Conservation (phyloP, 176 grass and related monocot species). For the Aegilops tauschii region DNA sequence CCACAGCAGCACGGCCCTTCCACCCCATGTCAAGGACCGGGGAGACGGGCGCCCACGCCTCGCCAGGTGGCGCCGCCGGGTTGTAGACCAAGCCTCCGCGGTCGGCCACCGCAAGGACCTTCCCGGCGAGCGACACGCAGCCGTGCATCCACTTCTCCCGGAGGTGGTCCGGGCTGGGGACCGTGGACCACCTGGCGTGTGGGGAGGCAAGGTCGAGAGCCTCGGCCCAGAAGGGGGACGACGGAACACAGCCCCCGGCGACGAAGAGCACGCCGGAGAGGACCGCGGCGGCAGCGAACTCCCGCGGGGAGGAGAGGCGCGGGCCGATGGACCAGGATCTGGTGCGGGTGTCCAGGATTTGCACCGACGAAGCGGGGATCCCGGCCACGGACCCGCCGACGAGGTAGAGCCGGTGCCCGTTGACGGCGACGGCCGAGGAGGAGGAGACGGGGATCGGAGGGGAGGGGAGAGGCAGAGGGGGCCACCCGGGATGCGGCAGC, state of each 20-base stretch:
- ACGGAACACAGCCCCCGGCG: constrained; percentile 71
- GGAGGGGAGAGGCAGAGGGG: constrained; percentile 34
- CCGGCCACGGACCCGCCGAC: constrained; percentile 59
- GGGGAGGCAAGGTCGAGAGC: constrained; percentile 48
- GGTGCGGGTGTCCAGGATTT: constrained; percentile 52
- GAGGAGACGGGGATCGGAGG: constrained; percentile 46
- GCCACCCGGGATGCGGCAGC: constrained; percentile 39
- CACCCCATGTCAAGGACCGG: constrained; percentile 71
- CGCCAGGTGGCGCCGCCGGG: constrained; percentile 28
- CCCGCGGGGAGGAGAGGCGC: constrained; percentile 69
- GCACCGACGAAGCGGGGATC: constrained; percentile 48
- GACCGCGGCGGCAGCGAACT: constrained; percentile 58
- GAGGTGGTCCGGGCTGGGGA: constrained; percentile 59
- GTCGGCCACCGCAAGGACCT: constrained; percentile 77
- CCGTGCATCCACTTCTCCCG: constrained; percentile 98
- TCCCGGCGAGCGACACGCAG: constrained; percentile 56
- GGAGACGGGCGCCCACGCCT: constrained; percentile 67
- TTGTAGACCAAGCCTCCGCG: constrained; percentile 79
- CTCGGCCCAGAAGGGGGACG: constrained; percentile 68
- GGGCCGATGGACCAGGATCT: constrained; percentile 74
- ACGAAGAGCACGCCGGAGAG: constrained; percentile 42
- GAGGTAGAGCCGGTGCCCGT: constrained; percentile 46
- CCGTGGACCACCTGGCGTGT: constrained; percentile 36
- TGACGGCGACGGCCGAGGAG: constrained; percentile 43
- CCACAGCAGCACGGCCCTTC: constrained; percentile 76